Base-by-base conservation (phyloP, 2,329 filamentous ascomycete genomes). In the Penicillium sp. region DNA sequence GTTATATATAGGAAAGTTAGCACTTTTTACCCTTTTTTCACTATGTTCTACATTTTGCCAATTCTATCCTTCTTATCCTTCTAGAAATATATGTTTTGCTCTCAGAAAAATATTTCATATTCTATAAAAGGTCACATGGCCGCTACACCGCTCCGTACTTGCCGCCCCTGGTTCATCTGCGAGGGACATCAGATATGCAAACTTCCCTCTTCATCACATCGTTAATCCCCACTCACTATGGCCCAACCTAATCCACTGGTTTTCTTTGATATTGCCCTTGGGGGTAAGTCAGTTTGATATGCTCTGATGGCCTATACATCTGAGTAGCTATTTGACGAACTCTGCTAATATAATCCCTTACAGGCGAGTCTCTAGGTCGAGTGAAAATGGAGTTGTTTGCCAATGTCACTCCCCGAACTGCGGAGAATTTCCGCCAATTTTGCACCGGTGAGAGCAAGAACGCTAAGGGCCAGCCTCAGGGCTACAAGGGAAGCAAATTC, bases 371-470 rank as follows among this genome's bases (percentile, higher is more conserved):
- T 3, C 83, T 96, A 16, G 92, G 92, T 60, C 87, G 91, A 55
- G 86, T 96, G 69, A 92, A 89, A 63, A 91, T 96, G 73, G 90
- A 97, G 76, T 85, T 99, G 59, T 97, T 94, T 80, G 86, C 87
- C 58, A 84, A 96, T 75, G 81, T 88, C 22, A 89, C 91, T 0
- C 91, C 92, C 61, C 88, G 87, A 67, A 97, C 94, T 9, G 90
- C 91, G 30, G 94, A 97, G 75, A 97, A 97, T 79, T 97, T 99
- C 74, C 89, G 92, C 44, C 91, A 95, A 71, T 96, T 96, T 78
- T 97, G 92, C 78, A 97, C 93, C 0, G 94, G 94, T 66, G 93
- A 97, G 79, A 87, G 84, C 63, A 96, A 91, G 77, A 89, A 89
- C 69, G 75, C 83, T 48, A 82, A 85, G 10, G 90, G 91, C 33